These are phyloP conservation scores for Scheffersomyces titani DNA, from an alignment of 1,139 yeast species.

Conservation along the genomic window DNA sequence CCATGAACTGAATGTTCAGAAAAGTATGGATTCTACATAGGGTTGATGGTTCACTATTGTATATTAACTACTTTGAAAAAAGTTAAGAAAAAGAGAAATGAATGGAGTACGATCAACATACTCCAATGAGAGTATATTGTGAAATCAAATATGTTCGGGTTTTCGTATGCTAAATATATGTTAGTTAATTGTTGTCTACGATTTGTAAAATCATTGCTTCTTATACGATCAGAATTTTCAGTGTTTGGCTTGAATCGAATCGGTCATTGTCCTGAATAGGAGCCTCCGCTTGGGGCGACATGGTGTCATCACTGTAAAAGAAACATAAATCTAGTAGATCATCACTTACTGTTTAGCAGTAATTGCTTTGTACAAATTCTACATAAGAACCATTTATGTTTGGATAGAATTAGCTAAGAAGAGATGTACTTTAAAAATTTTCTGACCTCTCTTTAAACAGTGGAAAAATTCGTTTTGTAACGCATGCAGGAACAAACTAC, in stretches of 20 bases:
- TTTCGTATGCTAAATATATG: background rate
- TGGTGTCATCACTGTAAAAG: slow-evolving; percentile 42
- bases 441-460: background rate
- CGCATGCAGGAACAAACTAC: background rate
- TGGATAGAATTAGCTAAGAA: background rate
- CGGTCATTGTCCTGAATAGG: slow-evolving; percentile 61
- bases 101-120: background rate
- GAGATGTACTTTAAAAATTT: background rate
- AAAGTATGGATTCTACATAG: background rate
- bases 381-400: background rate
- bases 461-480: background rate
- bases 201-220: background rate
- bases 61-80: background rate
- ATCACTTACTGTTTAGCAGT: background rate
- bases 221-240: slow-evolving; percentile 48
- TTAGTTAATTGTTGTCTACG: background rate
- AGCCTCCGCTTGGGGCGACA: slow-evolving; percentile 63
- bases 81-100: background rate
- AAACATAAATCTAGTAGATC: background rate
- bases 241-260: slow-evolving; percentile 56
- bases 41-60: background rate
- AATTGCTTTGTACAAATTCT: background rate
- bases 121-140: background rate
- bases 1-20: slow-evolving; percentile 13
- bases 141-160: background rate